Base-by-base conservation (phyloP, 2,329 filamentous ascomycete species). In the Golovinomyces cichoracearum region DNA sequence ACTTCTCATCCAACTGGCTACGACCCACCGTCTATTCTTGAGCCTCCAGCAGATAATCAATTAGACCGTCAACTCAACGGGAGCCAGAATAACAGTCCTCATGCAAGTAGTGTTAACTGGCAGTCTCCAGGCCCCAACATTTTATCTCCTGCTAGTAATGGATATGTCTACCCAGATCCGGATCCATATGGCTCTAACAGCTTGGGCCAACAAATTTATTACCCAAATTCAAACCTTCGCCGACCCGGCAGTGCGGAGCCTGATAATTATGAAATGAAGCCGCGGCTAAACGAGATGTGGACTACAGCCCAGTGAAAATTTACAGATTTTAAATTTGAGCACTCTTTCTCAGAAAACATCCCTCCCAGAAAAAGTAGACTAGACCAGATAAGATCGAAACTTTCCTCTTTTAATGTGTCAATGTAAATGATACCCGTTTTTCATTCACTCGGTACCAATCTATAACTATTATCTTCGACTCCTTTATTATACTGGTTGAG, bases 1-100 rank as follows among this genome's bases (percentile, higher is more conserved):
- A 94, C 88, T 0, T 94, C 86, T 35, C 86, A 94, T 63, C 86
- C 88, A 0, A 78, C 68, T 12, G 72, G 72, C 51, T 93, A 88
- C 62, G 81, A 79, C n/a, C 83, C 83, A 22, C 77, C 81, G 45
- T 85, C 82, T 15, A 57, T 60, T 15, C 69, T 94, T 47, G 88
- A 94, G 65, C 77, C 78, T 21, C 84, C 86, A 13, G 68, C 76
- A 23, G 27, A 13, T 22, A 86, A 75, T 62, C 72, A 83, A 52
- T 83, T 88, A 61, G 78, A 82, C 51, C 77, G 80, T 54, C 78
- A 80, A 56, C 19, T 21, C 21, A 63, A 68, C 46, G 71, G 71
- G 49, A 93, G 83, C 60, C 78, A 74, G n/a, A 76, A 69, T 50
- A 81, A 82, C 48, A 93, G 85, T 62, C 86, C 88, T 47, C 86